Conservation (phyloP, 2,329 filamentous ascomycete genomes). For the Penicillium sp. region DNA sequence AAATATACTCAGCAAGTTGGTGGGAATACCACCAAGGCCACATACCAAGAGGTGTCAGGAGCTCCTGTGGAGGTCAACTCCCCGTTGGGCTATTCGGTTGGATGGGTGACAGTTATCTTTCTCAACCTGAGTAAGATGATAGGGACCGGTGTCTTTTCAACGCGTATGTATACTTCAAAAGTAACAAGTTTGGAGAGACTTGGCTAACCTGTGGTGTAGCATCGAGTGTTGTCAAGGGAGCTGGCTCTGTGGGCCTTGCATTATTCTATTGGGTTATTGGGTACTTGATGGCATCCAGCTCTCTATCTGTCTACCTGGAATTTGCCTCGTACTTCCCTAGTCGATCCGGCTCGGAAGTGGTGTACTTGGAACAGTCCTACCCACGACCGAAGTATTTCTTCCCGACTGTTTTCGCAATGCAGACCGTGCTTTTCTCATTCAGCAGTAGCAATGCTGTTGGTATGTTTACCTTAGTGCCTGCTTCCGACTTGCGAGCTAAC, state of each 20-base stretch:
- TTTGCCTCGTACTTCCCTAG: slow-evolving; percentile 66
- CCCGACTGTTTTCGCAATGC: slow-evolving; percentile 64
- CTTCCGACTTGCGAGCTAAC: not conserved
- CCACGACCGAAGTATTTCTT: slow-evolving; percentile 66
- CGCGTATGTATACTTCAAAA: slow-evolving; percentile 49
- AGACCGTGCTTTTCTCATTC: slow-evolving; percentile 65
- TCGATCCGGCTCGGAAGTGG: slow-evolving; percentile 65
- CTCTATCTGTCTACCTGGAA: slow-evolving; percentile 63
- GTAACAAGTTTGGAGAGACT: not conserved
- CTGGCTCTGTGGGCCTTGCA: slow-evolving; percentile 63
- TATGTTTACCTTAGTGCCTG: not conserved
- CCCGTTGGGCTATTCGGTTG: slow-evolving; percentile 62
- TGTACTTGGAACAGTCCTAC: slow-evolving; percentile 69
- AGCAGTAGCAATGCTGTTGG: slow-evolving; percentile 64
- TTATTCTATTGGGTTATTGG: slow-evolving; percentile 68
- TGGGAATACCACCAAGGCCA: slow-evolving; percentile 50
- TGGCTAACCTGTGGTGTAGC: slow-evolving; percentile 32
- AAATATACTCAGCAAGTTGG: slow-evolving; percentile 11
- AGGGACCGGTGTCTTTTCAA: slow-evolving; percentile 66
- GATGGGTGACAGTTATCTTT: slow-evolving; percentile 58
- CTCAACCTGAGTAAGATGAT: slow-evolving; percentile 65
- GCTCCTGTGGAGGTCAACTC: slow-evolving; percentile 62
- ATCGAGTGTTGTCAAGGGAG: slow-evolving; percentile 58
- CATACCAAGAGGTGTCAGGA: slow-evolving; percentile 63
- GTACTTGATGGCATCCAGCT: slow-evolving; percentile 58